These are phyloP conservation scores for Capronia coronata DNA, from an alignment of 2,329 filamentous ascomycete genomes.

Conservation along the genomic window DNA sequence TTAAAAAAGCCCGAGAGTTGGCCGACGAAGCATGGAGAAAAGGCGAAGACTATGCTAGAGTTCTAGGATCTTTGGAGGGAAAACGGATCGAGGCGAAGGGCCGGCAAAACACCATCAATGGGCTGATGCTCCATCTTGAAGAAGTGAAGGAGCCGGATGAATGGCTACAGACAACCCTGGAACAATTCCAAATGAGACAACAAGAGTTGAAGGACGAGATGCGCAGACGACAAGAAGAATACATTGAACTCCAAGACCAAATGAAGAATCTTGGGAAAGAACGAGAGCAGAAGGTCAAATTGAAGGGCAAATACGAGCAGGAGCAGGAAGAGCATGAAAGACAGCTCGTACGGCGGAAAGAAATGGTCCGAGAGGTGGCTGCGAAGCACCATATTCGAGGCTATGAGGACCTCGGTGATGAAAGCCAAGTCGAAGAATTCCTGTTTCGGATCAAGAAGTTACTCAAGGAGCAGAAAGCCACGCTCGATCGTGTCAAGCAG, in stretches of 20 bases:
- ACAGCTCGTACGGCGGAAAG: conserved; percentile 63
- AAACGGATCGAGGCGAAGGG: conserved; percentile 69
- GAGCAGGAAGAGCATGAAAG: conserved; percentile 82
- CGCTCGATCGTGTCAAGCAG: conserved; percentile 66
- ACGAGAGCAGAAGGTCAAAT: conserved; percentile 39
- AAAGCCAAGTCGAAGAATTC: conserved; percentile 68
- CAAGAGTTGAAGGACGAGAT: conserved; percentile 58
- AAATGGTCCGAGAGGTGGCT: conserved; percentile 72
- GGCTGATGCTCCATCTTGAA: conserved; percentile 64
- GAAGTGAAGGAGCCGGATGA: conserved; percentile 73
- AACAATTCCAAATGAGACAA: conserved; percentile 72
- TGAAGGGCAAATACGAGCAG: conserved; percentile 68
- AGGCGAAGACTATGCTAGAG: conserved; percentile 65
- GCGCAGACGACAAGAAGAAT: conserved; percentile 56
- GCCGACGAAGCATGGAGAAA: conserved; percentile 64
- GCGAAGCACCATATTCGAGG: conserved; percentile 72
- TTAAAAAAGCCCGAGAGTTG: conserved; percentile 41
- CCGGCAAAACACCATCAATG: conserved; percentile 62
- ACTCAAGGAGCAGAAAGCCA: conserved; percentile 68
- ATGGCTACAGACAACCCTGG: conserved; percentile 63
- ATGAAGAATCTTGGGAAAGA: conserved; percentile 33
- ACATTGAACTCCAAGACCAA: conserved; percentile 54
- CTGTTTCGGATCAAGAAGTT: conserved; percentile 69
- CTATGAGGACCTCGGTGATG: conserved; percentile 71
- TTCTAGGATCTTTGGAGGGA: conserved; percentile 67